A percentile compares a stretch with the other conserved stretches of the same genome.
phyloP scores from a whole-genome alignment of 2,329 filamentous ascomycete genomes.

The Cadophora malorum region DNA sequence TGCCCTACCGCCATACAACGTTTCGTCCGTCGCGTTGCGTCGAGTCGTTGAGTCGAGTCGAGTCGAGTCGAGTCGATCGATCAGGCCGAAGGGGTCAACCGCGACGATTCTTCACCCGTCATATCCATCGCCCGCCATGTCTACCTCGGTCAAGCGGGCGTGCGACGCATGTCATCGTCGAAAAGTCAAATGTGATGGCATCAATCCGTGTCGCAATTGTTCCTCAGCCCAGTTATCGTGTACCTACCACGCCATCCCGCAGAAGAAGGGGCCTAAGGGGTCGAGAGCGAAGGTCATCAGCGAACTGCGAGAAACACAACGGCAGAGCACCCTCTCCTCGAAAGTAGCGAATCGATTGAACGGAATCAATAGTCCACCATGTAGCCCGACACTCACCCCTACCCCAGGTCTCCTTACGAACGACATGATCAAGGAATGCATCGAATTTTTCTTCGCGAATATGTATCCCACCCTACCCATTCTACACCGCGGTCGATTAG shows the following conservation, averaged over 20 bases:
- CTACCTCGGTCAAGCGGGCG: slow-evolving; percentile 58
- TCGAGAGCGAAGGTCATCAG: slow-evolving; percentile 78
- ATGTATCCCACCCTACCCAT: slow-evolving; percentile 70
- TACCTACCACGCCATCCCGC: slow-evolving; percentile 77
- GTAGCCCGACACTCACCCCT: slow-evolving; percentile 56
- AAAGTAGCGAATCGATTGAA: slow-evolving; percentile 67
- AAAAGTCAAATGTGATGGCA: slow-evolving; percentile 76
- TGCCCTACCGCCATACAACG: slow-evolving; percentile 16
- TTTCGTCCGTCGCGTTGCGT: not conserved
- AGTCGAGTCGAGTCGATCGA: slow-evolving; percentile 19
- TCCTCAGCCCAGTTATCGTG: slow-evolving; percentile 69
- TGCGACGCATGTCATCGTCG: slow-evolving; percentile 77
- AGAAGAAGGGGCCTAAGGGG: slow-evolving; percentile 79
- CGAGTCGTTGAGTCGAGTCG: not conserved
- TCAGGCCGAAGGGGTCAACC: slow-evolving; percentile 10
- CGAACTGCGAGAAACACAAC: slow-evolving; percentile 72
- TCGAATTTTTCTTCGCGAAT: slow-evolving; percentile 72
- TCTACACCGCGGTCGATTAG: slow-evolving; percentile 62
- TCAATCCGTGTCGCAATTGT: slow-evolving; percentile 75
- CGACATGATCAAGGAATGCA: slow-evolving; percentile 69
- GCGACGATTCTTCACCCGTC: slow-evolving; percentile 19
- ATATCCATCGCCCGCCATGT: slow-evolving; percentile 36
- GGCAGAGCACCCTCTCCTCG: slow-evolving; percentile 67
- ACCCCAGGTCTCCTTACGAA: slow-evolving; percentile 65
- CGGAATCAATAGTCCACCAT: slow-evolving; percentile 57